Base-by-base conservation (phyloP, 441 rosid species). In the Gossypium trilobum region DNA sequence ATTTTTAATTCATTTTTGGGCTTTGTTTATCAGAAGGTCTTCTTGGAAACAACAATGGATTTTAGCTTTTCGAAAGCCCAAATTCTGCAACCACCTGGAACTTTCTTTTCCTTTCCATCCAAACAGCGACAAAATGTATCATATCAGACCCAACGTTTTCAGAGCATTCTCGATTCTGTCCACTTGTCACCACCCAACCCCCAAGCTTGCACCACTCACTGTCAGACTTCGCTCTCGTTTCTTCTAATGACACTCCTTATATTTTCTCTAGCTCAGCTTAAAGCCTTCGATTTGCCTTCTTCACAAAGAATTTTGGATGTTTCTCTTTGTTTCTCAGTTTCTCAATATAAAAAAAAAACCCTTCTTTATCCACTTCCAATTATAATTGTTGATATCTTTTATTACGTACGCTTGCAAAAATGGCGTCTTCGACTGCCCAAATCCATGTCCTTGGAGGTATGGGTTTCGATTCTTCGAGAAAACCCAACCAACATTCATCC, bases 351-450 rank as follows among this genome's bases (percentile, higher is more conserved):
- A 7, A 14, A 31, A 7, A 29, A 16, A 1, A 54, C 20, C 5
- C 62, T 57, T 57, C 9, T 58, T 25, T 25, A 9, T 55, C 13
- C 29, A 20, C 36, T 58, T 2, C 2, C 3, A 23, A 25, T 25
- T 60, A 2, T 60, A 29, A 6, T 60, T 60, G 2, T 60, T 14
- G 64, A 33, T 33, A 33, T 33, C 39, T 5, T 33, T 59, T 5
- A n/a, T 2, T 22, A 6, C 42, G 19, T 4, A 27, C 23, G 6
- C n/a, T 1, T n/a, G 33, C 7, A 13, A 7, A 23, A 11, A 85
- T 88, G 93, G 85, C 88, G 54, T 84, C 86, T 0, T 84, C 92
- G 22, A 68, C 95, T 2, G 87, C 94, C 1, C 97, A 88, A 48
- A 78, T 84, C 72, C 88, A 88, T 74, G 76, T 82, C 10, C 81